Evolutionary conservation across 1,139 yeast species (phyloP).

Genomic region (Maudiozyma humilis): DNA sequence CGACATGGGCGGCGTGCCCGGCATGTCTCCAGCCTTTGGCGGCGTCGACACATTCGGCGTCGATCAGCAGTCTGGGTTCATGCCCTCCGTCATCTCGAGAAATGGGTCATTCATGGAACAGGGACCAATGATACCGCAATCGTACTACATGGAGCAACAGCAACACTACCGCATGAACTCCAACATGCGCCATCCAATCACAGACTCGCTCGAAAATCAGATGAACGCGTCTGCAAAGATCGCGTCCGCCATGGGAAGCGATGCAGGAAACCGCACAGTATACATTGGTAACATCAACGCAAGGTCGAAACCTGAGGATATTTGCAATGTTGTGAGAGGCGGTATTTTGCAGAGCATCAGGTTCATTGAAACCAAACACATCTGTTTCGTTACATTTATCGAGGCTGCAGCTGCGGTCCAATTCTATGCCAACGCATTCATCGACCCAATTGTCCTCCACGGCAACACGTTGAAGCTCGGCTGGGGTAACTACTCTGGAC

Average conservation of each 20-base stretch:
- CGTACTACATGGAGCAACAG: conserved; percentile 11
- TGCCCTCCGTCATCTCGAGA: conserved; percentile 4
- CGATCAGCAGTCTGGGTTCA: not conserved
- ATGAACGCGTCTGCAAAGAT: conserved; percentile 66
- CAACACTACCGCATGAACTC: conserved; percentile 7
- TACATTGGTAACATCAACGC: conserved; percentile 71
- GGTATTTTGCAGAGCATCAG: conserved; percentile 67
- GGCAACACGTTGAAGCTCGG: conserved; percentile 70
- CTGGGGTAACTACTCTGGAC: conserved; percentile 81
- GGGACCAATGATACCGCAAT: conserved; percentile 4
- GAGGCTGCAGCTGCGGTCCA: conserved; percentile 80
- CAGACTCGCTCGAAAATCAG: conserved; percentile 46
- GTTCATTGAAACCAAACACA: conserved; percentile 70
- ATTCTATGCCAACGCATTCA: conserved; percentile 69
- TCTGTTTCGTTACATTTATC: conserved; percentile 70
- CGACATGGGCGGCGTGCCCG: conserved; percentile 10
- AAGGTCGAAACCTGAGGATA: conserved; percentile 70
- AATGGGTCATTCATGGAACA: conserved; percentile 4
- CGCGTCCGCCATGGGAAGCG: conserved; percentile 69
- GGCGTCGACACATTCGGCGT: not conserved
- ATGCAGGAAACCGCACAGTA: conserved; percentile 70
- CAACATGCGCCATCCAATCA: conserved; percentile 25
- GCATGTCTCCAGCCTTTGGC: conserved; percentile 11
- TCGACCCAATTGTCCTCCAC: conserved; percentile 68
- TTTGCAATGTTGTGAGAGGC: conserved; percentile 77